Evolutionary conservation across 1,284 basidiomycete genomes (phyloP).

Genomic region (Kwoniella shivajii): DNA sequence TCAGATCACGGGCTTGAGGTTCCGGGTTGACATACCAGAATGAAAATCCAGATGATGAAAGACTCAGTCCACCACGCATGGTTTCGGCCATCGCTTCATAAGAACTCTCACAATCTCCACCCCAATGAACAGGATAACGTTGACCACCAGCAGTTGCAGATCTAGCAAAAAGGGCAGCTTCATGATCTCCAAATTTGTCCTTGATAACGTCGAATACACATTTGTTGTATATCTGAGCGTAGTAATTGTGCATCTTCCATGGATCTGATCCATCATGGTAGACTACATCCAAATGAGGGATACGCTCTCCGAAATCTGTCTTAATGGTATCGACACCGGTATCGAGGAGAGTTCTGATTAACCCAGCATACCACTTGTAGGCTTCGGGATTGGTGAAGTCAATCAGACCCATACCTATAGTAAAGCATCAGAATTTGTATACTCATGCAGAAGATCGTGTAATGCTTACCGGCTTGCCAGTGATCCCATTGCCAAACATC

Average conservation of each 20-base stretch:
- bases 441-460: too few relatives aligned
- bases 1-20: too few relatives aligned
- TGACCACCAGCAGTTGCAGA: conserved; percentile 69
- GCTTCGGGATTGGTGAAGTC: too few relatives aligned
- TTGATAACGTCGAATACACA: conserved; percentile 67
- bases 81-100: conserved; percentile 77
- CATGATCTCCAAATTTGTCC: conserved; percentile 63
- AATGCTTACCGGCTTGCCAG: too few relatives aligned
- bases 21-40: too few relatives aligned
- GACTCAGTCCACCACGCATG: conserved; percentile 66
- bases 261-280: conserved; percentile 73
- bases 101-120: conserved; percentile 74
- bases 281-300: conserved; percentile 63
- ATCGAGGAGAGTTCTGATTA: too few relatives aligned
- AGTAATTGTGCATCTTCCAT: conserved; percentile 54
- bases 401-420: too few relatives aligned
- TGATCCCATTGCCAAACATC: too few relatives aligned
- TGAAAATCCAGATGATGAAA: too few relatives aligned
- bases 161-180: conserved; percentile 70
- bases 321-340: too few relatives aligned
- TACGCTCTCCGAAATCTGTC: conserved; percentile 70
- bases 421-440: too few relatives aligned
- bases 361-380: too few relatives aligned
- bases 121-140: conserved; percentile 63
- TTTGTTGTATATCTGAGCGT: conserved; percentile 69